Evolutionary conservation across 441 rosid genomes (phyloP), one percentile per base, ranked within the genome.

Genomic region (Populus hybrid): DNA sequence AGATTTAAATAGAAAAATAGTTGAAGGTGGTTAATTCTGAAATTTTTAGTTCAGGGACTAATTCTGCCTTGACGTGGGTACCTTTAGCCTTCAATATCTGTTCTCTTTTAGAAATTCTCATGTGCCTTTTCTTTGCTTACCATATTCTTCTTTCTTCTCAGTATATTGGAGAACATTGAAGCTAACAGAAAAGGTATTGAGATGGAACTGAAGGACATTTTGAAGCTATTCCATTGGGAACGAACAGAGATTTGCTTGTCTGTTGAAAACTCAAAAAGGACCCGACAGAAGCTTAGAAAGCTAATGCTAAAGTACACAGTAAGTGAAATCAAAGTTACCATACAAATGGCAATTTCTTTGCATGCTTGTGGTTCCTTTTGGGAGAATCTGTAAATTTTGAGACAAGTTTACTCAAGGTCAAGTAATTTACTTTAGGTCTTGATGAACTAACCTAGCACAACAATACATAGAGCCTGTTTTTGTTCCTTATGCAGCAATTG

Each of bases 191-290:
- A 76, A 78, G 83, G 72, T 24, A 87, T 90, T 73, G 92, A 90
- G 84, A 80, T 72, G 75, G 92, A 92, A 84, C 79, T 97, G 77
- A 91, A 85, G 79, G 94, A 94, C 38, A 85, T 90, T 69, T 71
- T 88, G 82, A 94, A 88, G 85, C 86, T 93, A 35, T 93, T 91
- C 75, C 89, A 87, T 69, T 97, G 99, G 99, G 97, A 92, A 78
- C 88, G 89, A 76, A 80, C 84, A 72, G 97, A 91, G 79, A 88
- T 77, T 78, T 82, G 85, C 77, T 78, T 90, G 77, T 81, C 89
- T 50, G 76, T 86, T 82, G 97, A 93, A 70, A 86, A 81, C 77
- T 81, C 90, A 57, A 93, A 82, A 85, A 92, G 86, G 80, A 87
- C 88, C 73, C 78, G 98, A 79, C 98, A 90, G 83, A 93, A 92